Evolutionary conservation across 2,329 filamentous ascomycete species (phyloP), one percentile per base, ranked within the genome.

Genomic region (Lasiodiplodia hormozganensis): DNA sequence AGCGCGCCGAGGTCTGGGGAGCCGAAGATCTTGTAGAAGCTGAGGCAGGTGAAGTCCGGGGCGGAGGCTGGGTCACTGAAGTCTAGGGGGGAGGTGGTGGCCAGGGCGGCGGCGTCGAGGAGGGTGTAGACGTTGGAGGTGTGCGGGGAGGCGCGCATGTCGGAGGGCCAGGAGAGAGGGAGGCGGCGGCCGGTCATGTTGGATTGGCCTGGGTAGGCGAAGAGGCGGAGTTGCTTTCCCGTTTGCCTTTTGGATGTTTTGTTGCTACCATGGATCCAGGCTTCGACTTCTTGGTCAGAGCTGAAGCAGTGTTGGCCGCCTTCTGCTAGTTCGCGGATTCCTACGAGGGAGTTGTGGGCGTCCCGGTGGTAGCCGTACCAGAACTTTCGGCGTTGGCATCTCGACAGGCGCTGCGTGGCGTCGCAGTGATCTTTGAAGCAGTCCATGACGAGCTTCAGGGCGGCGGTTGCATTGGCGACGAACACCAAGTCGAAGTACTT

Each of bases 11-110:
- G 83, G 76, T 97, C 93, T 0, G 95, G 95, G 72, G 97, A 97
- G 1, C 96, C 95, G 77, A 98, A 98, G 21, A 97, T 94, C 78
- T 98, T 99, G 82, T 97, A 96, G 72, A 98, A 89, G 78, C 94
- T 97, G 56, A 97, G 75, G 0, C 93, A 91, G 0, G 89, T 90
- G 72, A 98, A 98, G 77, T 98, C 95, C 0, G 95, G 89, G 0
- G 81, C 76, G 0, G 83, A 81, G 0, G 85, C 73, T 72, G 82
- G 84, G 53, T 92, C 81, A 68, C 87, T 84, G 2, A 98, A 82
- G 74, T 96, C 87, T 5, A 98, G 83, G 0, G 88, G 88, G 4
- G 92, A 88, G 0, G 94, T 97, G 10, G 93, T 90, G 11, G 89
- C 90, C 10, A 93, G 84, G 0, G 93, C 92, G 5, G 96, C 94